Percentiles rank a stretch among this genome's conserved stretches.
Conservation (phyloP, 1,139 yeast species). For the Diutina pseudorugosa region DNA sequence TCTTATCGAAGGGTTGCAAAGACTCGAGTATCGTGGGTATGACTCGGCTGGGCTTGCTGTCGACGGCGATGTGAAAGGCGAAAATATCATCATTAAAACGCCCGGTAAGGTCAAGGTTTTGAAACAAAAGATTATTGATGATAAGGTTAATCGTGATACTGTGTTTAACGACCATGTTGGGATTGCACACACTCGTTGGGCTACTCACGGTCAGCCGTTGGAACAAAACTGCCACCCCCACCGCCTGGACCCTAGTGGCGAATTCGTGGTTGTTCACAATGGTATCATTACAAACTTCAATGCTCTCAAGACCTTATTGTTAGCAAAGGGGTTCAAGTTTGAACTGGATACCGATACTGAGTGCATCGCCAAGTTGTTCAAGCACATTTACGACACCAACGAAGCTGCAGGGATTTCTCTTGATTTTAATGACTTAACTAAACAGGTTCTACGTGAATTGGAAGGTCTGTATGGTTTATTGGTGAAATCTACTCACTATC, state of each 20-base stretch:
- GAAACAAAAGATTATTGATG: constrained; percentile 51
- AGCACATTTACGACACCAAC: constrained; percentile 80
- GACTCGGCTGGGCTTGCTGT: constrained; percentile 96
- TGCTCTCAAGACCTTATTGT: constrained; percentile 73
- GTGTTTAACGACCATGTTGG: constrained; percentile 82
- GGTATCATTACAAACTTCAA: constrained; percentile 96
- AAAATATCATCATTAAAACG: constrained; percentile 62
- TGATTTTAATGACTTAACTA: constrained; percentile 87
- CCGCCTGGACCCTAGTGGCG: constrained; percentile 69
- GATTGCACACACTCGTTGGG: constrained; percentile 99
- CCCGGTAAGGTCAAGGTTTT: constrained; percentile 87
- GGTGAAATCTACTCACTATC: constrained; percentile 85
- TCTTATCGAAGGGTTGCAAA: constrained; percentile 80
- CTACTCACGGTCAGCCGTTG: constrained; percentile 95
- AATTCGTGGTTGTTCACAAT: constrained; percentile 89
- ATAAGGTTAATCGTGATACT: constrained; percentile 41
- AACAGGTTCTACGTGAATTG: constrained; percentile 82
- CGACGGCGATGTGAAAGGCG: constrained; percentile 67
- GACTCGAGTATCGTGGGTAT: constrained; percentile 95
- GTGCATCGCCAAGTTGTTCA: constrained; percentile 90
- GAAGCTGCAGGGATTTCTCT: constrained; percentile 50
- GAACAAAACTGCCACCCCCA: constrained; percentile 92
- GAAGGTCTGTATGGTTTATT: constrained; percentile 97
- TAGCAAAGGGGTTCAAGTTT: constrained; percentile 69
- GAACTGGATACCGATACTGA: constrained; percentile 97